Conservation (phyloP, 225 moss, liverwort and hornwort species). For the Thuidium tamariscinum region DNA sequence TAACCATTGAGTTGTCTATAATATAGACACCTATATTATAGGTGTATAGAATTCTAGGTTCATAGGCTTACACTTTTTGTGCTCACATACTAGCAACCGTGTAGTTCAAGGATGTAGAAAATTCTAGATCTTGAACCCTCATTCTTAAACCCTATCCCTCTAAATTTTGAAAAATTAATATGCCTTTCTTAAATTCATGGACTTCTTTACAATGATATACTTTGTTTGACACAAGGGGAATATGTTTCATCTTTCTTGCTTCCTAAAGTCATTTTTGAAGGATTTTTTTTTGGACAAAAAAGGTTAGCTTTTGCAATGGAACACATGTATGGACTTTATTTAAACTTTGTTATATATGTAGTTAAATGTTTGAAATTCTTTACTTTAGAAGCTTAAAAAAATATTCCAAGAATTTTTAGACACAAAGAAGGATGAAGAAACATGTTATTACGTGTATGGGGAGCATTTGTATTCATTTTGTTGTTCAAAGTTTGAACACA, state of each 20-base stretch:
- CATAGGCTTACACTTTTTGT: too few relatives aligned
- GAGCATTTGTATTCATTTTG: neutral
- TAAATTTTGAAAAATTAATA: neutral
- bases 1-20: too few relatives aligned
- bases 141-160: fast-evolving
- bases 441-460: fast-evolving
- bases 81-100: too few relatives aligned
- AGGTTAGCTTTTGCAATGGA: neutral
- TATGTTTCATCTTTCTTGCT: neutral
- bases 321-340: neutral
- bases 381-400: neutral
- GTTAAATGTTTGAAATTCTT: neutral
- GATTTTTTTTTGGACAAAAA: fast-evolving
- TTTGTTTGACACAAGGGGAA: fast-evolving
- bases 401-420: neutral
- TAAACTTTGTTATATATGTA: neutral
- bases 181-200: neutral
- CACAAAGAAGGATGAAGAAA: neutral
- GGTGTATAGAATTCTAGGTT: too few relatives aligned
- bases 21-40: too few relatives aligned
- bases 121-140: neutral
- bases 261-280: neutral
- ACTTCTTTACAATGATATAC: neutral
- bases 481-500: neutral
- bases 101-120: neutral